Conservation (phyloP, 2,329 filamentous ascomycete genomes). For the Daldinia sp. region DNA sequence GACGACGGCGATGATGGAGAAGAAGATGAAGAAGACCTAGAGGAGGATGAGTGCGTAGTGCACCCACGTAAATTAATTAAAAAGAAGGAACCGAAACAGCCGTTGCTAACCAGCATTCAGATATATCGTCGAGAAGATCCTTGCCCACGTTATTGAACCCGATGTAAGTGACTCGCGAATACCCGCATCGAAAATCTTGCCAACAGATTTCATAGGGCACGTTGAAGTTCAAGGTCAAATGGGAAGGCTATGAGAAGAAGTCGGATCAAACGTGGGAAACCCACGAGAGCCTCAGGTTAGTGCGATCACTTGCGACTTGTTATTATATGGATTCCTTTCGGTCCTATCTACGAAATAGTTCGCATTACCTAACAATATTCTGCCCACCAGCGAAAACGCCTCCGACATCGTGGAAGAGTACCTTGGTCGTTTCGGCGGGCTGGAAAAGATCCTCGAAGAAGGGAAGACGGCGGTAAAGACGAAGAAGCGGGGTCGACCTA, state of each 20-base stretch:
- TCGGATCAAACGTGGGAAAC: slow-evolving; percentile 81
- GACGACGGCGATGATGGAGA: slow-evolving; percentile 33
- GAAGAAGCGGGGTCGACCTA: slow-evolving; percentile 66
- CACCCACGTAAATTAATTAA: slow-evolving; percentile 2
- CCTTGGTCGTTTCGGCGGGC: slow-evolving; percentile 68
- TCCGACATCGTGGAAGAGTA: slow-evolving; percentile 71
- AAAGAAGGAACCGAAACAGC: not conserved
- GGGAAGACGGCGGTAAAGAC: slow-evolving; percentile 58
- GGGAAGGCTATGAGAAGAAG: slow-evolving; percentile 78
- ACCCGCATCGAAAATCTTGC: slow-evolving; percentile 7
- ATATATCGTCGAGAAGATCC: slow-evolving; percentile 78
- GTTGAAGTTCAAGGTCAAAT: slow-evolving; percentile 76
- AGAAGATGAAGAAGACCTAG: slow-evolving; percentile 47
- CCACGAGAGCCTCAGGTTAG: slow-evolving; percentile 71
- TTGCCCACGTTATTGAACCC: slow-evolving; percentile 68
- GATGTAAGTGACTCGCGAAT: slow-evolving; percentile 52
- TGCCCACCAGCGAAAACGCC: slow-evolving; percentile 60
- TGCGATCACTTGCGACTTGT: slow-evolving; percentile 35
- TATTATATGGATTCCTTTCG: not conserved
- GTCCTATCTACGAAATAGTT: not conserved
- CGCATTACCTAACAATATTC: not conserved
- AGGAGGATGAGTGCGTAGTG: slow-evolving; percentile 42
- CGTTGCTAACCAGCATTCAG: slow-evolving; percentile 50
- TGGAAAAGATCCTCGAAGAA: slow-evolving; percentile 61
- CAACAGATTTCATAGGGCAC: slow-evolving; percentile 51